Conservation (phyloP, 805 yeast species). For the Torulaspora microellipsoides region DNA sequence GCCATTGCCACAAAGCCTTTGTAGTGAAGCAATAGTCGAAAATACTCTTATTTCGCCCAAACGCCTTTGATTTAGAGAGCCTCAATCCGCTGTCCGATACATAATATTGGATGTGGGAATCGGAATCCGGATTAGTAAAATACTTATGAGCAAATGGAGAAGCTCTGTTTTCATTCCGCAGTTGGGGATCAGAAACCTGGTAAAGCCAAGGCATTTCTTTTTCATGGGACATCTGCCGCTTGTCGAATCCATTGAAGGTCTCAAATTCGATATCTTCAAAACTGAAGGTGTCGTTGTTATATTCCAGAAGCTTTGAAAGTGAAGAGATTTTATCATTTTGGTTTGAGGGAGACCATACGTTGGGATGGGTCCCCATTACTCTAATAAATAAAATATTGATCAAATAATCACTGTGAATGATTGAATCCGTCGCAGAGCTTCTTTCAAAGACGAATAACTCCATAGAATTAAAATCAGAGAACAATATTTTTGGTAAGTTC, state of each 20-base stretch:
- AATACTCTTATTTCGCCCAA: constrained; percentile 26
- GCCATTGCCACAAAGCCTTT: constrained; percentile 78
- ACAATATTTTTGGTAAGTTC: constrained; percentile 45
- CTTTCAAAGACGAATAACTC: constrained; percentile 65
- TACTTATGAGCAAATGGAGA: constrained; percentile 73
- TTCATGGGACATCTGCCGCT: neutral
- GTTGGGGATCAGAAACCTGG: constrained; percentile 8
- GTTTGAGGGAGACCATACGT: constrained; percentile 60
- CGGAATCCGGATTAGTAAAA: constrained; percentile 87
- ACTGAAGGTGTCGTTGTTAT: constrained; percentile 32
- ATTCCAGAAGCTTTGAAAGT: constrained; percentile 33
- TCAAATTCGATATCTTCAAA: constrained; percentile 29
- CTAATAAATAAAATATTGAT: constrained; percentile 58
- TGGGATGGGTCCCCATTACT: constrained; percentile 63
- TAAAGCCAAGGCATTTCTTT: constrained; percentile 13
- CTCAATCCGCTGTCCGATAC: constrained; percentile 63
- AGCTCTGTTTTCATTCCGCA: constrained; percentile 23
- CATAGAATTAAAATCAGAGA: constrained; percentile 65
- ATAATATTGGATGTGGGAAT: constrained; percentile 75
- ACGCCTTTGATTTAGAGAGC: constrained; percentile 42
- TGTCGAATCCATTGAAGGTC: constrained; percentile 1
- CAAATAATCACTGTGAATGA: constrained; percentile 58
- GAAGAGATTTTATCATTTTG: constrained; percentile 47
- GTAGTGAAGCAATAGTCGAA: constrained; percentile 60
- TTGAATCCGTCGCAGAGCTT: constrained; percentile 49